These are phyloP conservation scores for Fistulifera solaris DNA, from an alignment of 108 stramenopile species.

Conservation along the genomic window DNA sequence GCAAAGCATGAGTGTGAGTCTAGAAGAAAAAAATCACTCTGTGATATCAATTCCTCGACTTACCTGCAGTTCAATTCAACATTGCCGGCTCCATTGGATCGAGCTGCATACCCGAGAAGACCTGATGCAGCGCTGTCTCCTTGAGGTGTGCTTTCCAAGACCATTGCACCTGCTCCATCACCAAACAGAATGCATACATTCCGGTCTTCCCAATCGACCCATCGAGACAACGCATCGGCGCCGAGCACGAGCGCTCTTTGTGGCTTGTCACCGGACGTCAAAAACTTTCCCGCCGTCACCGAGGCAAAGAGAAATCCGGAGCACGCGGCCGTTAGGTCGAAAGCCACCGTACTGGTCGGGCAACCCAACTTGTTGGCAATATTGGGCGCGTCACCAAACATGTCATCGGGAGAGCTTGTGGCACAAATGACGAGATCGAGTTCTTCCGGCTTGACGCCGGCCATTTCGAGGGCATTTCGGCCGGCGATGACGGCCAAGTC, in stretches of 20 bases:
- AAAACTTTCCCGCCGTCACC: constrained; percentile 87
- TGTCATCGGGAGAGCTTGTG: constrained; percentile 87
- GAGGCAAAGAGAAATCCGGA: constrained; percentile 90
- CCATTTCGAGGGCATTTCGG: constrained; percentile 64
- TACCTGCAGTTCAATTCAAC: constrained; percentile 76
- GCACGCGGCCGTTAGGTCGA: constrained; percentile 95
- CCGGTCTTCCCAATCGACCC: constrained; percentile 96
- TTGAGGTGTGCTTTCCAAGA: constrained; percentile 42
- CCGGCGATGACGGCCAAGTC: constrained; percentile 43
- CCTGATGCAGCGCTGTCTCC: constrained; percentile 42
- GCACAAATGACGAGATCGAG: constrained; percentile 89
- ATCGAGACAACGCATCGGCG: constrained; percentile 87
- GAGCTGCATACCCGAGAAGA: constrained; percentile 83
- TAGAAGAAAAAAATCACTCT: constrained; percentile 1
- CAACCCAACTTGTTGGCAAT: constrained; percentile 79
- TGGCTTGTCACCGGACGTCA: constrained; percentile 38
- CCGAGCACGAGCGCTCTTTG: constrained; percentile 81
- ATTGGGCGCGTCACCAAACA: constrained; percentile 91
- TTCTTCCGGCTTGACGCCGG: constrained; percentile 50
- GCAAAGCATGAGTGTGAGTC: neutral
- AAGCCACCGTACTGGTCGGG: constrained; percentile 67
- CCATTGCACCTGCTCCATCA: constrained; percentile 96
- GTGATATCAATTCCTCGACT: constrained; percentile 16
- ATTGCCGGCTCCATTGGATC: constrained; percentile 87
- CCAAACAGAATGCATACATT: constrained; percentile 95